phyloP scores from a whole-genome alignment of 2,329 filamentous ascomycete species.

The Parastagonospora nodorum region DNA sequence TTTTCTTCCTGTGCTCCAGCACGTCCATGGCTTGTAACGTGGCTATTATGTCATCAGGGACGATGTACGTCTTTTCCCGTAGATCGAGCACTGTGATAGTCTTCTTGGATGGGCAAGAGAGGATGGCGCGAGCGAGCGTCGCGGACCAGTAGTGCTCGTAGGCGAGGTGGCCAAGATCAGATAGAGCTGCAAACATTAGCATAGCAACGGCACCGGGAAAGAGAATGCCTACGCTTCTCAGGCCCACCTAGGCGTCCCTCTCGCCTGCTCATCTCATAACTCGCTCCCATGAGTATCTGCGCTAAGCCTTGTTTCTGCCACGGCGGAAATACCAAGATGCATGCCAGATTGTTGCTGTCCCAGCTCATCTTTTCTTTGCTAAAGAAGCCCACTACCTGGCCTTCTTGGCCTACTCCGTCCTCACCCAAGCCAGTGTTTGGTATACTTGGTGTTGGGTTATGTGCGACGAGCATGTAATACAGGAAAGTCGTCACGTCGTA shows the following conservation, averaged over 20 bases:
- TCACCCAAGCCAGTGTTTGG: conserved; percentile 35
- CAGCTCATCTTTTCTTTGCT: conserved; percentile 98
- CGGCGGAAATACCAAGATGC: conserved; percentile 92
- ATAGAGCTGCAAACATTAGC: conserved; percentile 62
- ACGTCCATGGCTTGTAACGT: conserved; percentile 82
- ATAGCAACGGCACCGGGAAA: background rate
- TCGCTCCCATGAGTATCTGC: conserved; percentile 86
- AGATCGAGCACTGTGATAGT: conserved; percentile 71
- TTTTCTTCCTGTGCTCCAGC: conserved; percentile 60
- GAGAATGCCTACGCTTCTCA: conserved; percentile 70
- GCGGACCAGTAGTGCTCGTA: conserved; percentile 87
- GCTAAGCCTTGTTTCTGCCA: conserved; percentile 93
- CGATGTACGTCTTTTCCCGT: conserved; percentile 80
- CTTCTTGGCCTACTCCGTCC: conserved; percentile 6
- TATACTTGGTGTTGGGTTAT: conserved; percentile 52
- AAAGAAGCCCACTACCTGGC: conserved; percentile 89
- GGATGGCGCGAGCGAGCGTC: conserved; percentile 73
- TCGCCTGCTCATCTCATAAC: conserved; percentile 85
- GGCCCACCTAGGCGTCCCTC: conserved; percentile 87
- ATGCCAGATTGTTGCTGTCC: conserved; percentile 98
- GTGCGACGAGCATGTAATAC: conserved; percentile 89
- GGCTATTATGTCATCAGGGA: conserved; percentile 78
- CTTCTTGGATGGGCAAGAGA: conserved; percentile 53
- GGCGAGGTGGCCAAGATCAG: conserved; percentile 79
- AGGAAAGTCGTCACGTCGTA: conserved; percentile 95